These are phyloP conservation scores for Serendipita sp. DNA, from an alignment of 768 basidiomycete species.

Conservation along the genomic window DNA sequence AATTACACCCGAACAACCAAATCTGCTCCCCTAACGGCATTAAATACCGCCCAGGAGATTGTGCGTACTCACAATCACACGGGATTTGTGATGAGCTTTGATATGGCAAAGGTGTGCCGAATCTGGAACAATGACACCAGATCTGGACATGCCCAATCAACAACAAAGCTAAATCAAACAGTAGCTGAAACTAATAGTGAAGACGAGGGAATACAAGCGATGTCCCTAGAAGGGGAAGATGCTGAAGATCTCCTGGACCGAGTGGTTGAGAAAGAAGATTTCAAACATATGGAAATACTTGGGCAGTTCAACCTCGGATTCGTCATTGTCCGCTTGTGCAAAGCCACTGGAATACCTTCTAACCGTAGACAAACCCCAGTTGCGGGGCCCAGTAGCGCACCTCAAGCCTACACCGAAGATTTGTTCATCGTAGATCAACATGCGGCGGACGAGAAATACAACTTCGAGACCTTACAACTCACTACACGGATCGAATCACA, in stretches of 20 bases:
- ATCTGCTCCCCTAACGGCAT: too few species aligned
- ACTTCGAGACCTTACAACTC: slow-evolving; percentile 85
- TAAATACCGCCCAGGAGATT: too few species aligned
- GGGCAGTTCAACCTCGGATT: slow-evolving; percentile 97
- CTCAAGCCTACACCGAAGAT: slow-evolving; percentile 43
- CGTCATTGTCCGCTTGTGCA: slow-evolving; percentile 60
- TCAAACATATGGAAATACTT: slow-evolving; percentile 62
- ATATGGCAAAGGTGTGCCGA: too few species aligned
- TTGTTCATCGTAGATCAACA: slow-evolving; percentile 96
- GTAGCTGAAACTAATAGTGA: not conserved
- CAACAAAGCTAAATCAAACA: too few species aligned
- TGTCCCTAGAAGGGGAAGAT: not conserved
- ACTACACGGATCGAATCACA: slow-evolving; percentile 86
- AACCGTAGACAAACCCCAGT: slow-evolving; percentile 9
- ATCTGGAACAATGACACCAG: too few species aligned
- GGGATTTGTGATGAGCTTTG: too few species aligned
- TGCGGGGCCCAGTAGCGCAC: not conserved
- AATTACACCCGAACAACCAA: too few species aligned
- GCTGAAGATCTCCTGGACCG: slow-evolving; percentile 44
- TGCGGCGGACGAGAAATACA: slow-evolving; percentile 96
- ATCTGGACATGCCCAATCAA: too few species aligned
- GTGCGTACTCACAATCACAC: too few species aligned
- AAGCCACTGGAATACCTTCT: slow-evolving; percentile 10
- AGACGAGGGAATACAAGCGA: not conserved
- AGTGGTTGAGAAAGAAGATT: slow-evolving; percentile 77